Base-by-base conservation (phyloP, 306 rosid species). In the Astragalus glycyphyllos region DNA sequence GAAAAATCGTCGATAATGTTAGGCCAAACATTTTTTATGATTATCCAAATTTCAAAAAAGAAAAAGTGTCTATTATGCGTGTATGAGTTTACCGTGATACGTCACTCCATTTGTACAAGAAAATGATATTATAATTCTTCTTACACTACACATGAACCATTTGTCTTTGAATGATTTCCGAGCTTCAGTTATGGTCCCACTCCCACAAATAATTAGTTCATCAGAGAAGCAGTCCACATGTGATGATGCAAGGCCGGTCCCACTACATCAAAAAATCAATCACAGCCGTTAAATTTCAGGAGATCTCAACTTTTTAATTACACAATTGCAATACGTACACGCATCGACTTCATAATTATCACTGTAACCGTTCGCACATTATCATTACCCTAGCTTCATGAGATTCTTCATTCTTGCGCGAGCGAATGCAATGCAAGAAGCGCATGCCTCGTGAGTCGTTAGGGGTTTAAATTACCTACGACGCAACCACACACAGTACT, bases 381-480 rank as follows among this genome's bases (percentile, higher is more conserved):
- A 65, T 41, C 23, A 12, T 2, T 11, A 0, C 11, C 7, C 7
- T 8, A 34, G 50, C 80, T 74, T 79, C 74, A 68, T 61, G 73
- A 47, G 71, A 62, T 71, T 68, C 75, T 32, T 50, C 77, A 79
- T 81, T 77, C 84, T 68, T 79, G 81, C 65, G 42, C 79, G 40
- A 72, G 87, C 81, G 79, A 77, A 62, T 76, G 61, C 64, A 40
- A 13, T 42, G 76, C 76, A 50, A 60, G 20, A 80, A 75, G 79
- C 78, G 83, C 77, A 82, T 49, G 85, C 81, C 93, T 87, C 89
- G 92, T 77, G 81, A 69, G 65, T 77, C 55, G 42, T 81, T 88
- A 35, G 7, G 8, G 72, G 81, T 72, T 78, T 76, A 80, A 67
- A 86, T 89, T 80, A 12, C 55, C 80, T 75, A 81, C 72, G 42